Conservation (phyloP, 202 grass and related monocot genomes). For the Eragrostis tef region DNA sequence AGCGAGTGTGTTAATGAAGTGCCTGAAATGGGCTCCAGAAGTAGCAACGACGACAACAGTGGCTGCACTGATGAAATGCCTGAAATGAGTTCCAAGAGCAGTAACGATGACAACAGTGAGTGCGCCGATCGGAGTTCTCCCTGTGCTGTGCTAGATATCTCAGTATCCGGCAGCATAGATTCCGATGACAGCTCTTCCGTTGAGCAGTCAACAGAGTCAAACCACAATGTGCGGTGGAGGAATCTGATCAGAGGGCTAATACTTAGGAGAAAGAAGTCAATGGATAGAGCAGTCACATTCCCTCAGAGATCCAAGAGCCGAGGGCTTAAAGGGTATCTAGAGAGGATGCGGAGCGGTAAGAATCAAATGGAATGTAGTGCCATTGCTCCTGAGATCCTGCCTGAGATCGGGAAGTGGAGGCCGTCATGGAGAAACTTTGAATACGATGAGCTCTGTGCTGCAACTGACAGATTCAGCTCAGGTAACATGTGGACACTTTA, state of each 20-base stretch:
- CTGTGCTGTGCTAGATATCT: constrained; percentile 62
- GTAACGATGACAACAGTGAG: constrained; percentile 32
- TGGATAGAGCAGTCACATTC: constrained; percentile 70
- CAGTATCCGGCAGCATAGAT: constrained; percentile 51
- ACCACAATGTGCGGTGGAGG: constrained; percentile 70
- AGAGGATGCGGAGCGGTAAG: constrained; percentile 61
- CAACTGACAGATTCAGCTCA: constrained; percentile 83
- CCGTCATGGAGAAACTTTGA: constrained; percentile 98
- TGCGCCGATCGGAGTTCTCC: constrained; percentile 63
- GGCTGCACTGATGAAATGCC: constrained; percentile 30
- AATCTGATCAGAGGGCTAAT: constrained; percentile 73
- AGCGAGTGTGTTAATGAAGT: constrained; percentile 16
- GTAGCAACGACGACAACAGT: constrained; percentile 17
- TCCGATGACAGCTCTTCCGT: constrained; percentile 55
- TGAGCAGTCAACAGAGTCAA: constrained; percentile 55
- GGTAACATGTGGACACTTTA: constrained; percentile 55
- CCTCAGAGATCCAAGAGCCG: constrained; percentile 56
- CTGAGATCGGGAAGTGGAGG: constrained; percentile 71
- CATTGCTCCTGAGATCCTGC: constrained; percentile 69
- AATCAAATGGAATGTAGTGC: constrained; percentile 55
- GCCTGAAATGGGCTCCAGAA: constrained; percentile 30
- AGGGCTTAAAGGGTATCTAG: constrained; percentile 62
- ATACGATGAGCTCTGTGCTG: constrained; percentile 76
- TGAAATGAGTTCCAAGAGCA: constrained; percentile 26
- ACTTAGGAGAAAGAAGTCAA: constrained; percentile 76